These are phyloP conservation scores for Larix kaempferi DNA, from an alignment of 75 land plant genomes.

Conservation along the genomic window DNA sequence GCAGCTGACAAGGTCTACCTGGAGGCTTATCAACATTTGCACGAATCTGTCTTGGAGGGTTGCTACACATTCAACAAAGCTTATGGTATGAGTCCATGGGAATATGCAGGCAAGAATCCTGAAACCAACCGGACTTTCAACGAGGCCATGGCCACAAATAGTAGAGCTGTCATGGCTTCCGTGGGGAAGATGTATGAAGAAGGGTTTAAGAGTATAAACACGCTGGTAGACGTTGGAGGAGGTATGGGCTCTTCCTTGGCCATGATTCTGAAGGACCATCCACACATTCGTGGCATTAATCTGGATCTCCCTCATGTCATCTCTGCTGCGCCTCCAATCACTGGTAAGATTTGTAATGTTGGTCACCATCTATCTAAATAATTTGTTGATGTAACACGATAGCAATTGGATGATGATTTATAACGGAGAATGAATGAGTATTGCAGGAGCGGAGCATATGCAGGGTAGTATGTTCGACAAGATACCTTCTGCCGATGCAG, in stretches of 20 bases:
- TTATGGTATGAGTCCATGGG: not conserved
- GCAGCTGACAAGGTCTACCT: not conserved
- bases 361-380: not conserved
- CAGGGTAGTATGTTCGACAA: not conserved
- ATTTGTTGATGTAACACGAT: not conserved
- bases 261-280: not conserved
- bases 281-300: not conserved
- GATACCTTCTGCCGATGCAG: not conserved
- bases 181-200: not conserved
- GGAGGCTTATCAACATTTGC: not conserved
- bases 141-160: not conserved
- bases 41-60: not conserved
- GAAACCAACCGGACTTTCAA: not conserved
- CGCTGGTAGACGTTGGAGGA: conserved; percentile 48
- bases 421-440: not conserved
- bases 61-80: not conserved
- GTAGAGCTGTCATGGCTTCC: not conserved
- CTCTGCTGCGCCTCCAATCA: not conserved
- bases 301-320: not conserved
- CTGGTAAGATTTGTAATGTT: not conserved
- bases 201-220: conserved; percentile 12
- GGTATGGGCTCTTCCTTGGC: conserved; percentile 20
- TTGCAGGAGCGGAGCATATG: not conserved
- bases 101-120: not conserved
- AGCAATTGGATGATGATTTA: too few relatives aligned